Conservation (phyloP, 805 yeast genomes). For the Yarrowia sp. region DNA sequence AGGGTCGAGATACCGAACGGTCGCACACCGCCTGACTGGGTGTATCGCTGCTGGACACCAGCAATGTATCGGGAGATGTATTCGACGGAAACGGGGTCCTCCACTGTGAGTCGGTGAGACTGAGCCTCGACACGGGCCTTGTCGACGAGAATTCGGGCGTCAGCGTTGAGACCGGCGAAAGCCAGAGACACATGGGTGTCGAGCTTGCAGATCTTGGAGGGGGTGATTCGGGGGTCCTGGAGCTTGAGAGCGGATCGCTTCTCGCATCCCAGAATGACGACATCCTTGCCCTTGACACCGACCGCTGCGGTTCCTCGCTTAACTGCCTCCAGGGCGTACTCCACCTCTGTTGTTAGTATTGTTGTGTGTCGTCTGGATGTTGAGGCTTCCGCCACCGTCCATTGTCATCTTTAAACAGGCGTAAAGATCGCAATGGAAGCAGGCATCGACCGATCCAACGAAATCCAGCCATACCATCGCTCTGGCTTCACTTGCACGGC, state of each 20-base stretch:
- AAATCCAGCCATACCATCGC: not conserved
- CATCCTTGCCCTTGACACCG: conserved; percentile 86
- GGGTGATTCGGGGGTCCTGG: conserved; percentile 95
- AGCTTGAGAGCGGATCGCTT: conserved; percentile 91
- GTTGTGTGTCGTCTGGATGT: not conserved
- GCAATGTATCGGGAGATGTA: conserved; percentile 92
- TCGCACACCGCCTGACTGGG: conserved; percentile 97
- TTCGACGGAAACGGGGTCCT: conserved; percentile 89
- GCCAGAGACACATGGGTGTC: conserved; percentile 90
- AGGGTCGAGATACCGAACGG: conserved; percentile 96
- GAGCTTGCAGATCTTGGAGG: conserved; percentile 86
- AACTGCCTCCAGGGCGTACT: conserved; percentile 96
- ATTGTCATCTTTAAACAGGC: not conserved
- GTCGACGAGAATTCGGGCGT: conserved; percentile 90
- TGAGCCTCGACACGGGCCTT: conserved; percentile 97
- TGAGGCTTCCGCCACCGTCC: conserved; percentile 31
- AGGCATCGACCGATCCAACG: not conserved
- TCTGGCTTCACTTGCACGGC: not conserved
- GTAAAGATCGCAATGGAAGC: not conserved
- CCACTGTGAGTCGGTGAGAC: conserved; percentile 87
- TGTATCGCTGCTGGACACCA: conserved; percentile 95
- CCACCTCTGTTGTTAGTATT: conserved; percentile 60
- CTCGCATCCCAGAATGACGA: conserved; percentile 94
- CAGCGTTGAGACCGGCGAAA: conserved; percentile 98
- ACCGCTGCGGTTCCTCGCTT: conserved; percentile 98